These are phyloP conservation scores for Aspergillus kassunensis DNA, from an alignment of 495 filamentous ascomycete species.

Conservation along the genomic window DNA sequence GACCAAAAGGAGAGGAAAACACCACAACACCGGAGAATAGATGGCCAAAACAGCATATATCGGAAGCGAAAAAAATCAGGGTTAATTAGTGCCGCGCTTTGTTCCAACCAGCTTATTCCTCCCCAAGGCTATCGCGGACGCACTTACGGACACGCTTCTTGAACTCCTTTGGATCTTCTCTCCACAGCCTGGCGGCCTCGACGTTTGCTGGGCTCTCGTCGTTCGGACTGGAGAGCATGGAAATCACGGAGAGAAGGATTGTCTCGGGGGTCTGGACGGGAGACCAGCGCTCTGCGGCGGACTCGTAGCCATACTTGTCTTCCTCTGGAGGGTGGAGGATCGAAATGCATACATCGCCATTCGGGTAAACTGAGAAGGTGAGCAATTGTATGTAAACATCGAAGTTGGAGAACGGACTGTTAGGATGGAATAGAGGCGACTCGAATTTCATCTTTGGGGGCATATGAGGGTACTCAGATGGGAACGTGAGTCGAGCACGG, in stretches of 20 bases:
- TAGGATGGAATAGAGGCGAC: slow-evolving; percentile 87
- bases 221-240: slow-evolving; percentile 88
- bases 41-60: not conserved
- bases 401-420: slow-evolving; percentile 51
- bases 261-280: slow-evolving; percentile 98
- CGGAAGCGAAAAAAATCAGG: not conserved
- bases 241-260: slow-evolving; percentile 88
- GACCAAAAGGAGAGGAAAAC: not conserved
- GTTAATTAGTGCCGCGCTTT: too few species aligned
- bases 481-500: slow-evolving; percentile 74
- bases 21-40: not conserved
- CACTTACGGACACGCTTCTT: slow-evolving; percentile 69
- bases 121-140: slow-evolving; percentile 80
- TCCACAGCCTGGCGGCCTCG: slow-evolving; percentile 82
- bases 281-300: slow-evolving; percentile 86
- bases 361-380: slow-evolving; percentile 61
- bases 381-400: not conserved
- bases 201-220: slow-evolving; percentile 95
- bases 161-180: slow-evolving; percentile 80
- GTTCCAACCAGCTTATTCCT: slow-evolving; percentile 47
- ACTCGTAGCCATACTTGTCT: slow-evolving; percentile 93
- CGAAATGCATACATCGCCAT: slow-evolving; percentile 91
- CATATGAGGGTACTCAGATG: slow-evolving; percentile 77
- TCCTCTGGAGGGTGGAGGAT: slow-evolving; percentile 96
- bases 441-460: slow-evolving; percentile 93